Evolutionary conservation across 306 rosid species (phyloP), one percentile per base, ranked within the genome.

Genomic region (Casuarina glauca): DNA sequence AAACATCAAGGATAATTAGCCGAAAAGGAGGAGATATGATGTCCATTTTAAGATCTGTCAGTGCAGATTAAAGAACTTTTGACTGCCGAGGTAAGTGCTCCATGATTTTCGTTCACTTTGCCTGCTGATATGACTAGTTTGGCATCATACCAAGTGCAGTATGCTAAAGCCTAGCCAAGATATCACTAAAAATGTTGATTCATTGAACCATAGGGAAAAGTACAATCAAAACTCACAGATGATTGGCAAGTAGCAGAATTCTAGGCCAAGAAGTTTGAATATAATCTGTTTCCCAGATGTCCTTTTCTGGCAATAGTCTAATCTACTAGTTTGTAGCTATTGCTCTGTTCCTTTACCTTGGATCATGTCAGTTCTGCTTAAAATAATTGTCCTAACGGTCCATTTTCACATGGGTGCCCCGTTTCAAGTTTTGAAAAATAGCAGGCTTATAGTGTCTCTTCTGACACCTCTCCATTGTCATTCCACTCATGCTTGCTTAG

Each of bases 321-420:
- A 76, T 74, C 11, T n/a, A 46, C 26, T 69, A 84, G 79, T 88
- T 82, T 61, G 32, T 26, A 79, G 78, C 80, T 76, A 72, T 71
- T 50, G 32, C 51, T 78, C 90, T 85, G 84, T 87, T 87, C 75
- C 81, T 85, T 87, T 75, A 71, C 84, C 82, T 76, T 80, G 87
- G 82, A 80, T 82, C 73, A 53, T 60, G 68, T 53, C 53, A 68
- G 42, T 17, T 39, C 55, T 54, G 16, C 45, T 73, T 78, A 77
- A 78, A 46, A 82, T 41, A 57, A 84, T 77, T 78, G 60, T 74
- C 81, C 83, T 88, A 91, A 89, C 94, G 90, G 97, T 88, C 84
- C 86, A 82, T 70, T 81, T 74, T 86, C 97, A 91, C 94, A 84
- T 88, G 86, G 79, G 32, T 26, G 32, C 81, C 68, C 90, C 87